These are phyloP conservation scores for Syncephalastrum monosporum DNA, from an alignment of 371 early-diverging fungal genomes.

Conservation along the genomic window DNA sequence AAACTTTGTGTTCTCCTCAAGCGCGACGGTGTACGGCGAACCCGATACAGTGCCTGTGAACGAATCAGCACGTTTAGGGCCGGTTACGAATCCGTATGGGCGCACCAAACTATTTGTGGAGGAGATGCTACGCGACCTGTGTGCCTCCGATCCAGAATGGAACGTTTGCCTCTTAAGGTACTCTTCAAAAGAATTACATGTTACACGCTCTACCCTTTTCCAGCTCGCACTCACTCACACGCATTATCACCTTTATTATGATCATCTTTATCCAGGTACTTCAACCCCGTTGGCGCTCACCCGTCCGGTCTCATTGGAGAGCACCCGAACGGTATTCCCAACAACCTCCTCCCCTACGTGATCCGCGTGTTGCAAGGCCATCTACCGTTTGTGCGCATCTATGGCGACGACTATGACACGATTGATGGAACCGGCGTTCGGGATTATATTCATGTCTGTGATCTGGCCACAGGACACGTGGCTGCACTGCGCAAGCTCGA, in stretches of 20 bases:
- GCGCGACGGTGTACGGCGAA: slow-evolving; percentile 82
- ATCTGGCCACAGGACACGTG: slow-evolving; percentile 85
- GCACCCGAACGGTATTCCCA: slow-evolving; percentile 80
- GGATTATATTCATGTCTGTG: slow-evolving; percentile 90
- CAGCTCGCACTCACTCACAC: neutral
- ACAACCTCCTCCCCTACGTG: slow-evolving; percentile 89
- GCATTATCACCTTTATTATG: neutral
- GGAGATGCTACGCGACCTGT: slow-evolving; percentile 71
- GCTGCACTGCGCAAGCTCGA: slow-evolving; percentile 71
- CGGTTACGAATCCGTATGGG: slow-evolving; percentile 85
- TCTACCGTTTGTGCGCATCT: slow-evolving; percentile 70
- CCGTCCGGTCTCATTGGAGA: slow-evolving; percentile 86
- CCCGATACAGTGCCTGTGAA: slow-evolving; percentile 56
- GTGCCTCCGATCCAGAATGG: slow-evolving; percentile 57
- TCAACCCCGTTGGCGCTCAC: slow-evolving; percentile 93
- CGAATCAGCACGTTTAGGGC: slow-evolving; percentile 62
- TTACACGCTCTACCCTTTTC: too few relatives aligned
- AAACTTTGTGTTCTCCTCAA: slow-evolving; percentile 84
- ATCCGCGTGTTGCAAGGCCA: slow-evolving; percentile 79
- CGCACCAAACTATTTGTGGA: slow-evolving; percentile 85
- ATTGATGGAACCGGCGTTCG: slow-evolving; percentile 91
- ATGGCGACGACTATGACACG: slow-evolving; percentile 84
- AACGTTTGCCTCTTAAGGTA: slow-evolving; percentile 68
- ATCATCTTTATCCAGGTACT: slow-evolving; percentile 54
- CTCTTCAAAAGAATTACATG: neutral